A percentile compares a stretch with the other conserved stretches of the same genome.
Evolutionary conservation across 352 stramenopile species (phyloP).

Genomic region (Elongisporangium anandrum): DNA sequence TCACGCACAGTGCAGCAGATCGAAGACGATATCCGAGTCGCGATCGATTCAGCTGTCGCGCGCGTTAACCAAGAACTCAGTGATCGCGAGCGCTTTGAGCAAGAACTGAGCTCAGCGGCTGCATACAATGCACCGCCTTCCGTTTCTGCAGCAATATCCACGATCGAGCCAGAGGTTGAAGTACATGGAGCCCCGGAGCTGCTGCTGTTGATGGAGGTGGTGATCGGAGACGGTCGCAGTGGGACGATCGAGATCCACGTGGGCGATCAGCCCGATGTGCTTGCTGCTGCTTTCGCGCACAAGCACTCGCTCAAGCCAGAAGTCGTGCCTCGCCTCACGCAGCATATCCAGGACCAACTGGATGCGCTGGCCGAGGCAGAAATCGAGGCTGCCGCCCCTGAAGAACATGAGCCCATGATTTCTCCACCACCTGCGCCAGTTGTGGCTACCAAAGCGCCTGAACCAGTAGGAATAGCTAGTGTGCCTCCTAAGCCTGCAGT

Average conservation of each 20-base stretch:
- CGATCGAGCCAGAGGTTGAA: slow-evolving; percentile 4
- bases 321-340: slow-evolving; percentile 41
- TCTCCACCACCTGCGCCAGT: not conserved
- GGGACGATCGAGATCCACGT: slow-evolving; percentile 70
- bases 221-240: slow-evolving; percentile 61
- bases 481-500: no score
- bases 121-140: not conserved
- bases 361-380: slow-evolving; percentile 26
- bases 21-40: slow-evolving; percentile 50
- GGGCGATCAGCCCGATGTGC: slow-evolving; percentile 33
- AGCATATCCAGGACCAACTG: slow-evolving; percentile 60
- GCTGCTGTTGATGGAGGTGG: slow-evolving; percentile 70
- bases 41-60: slow-evolving; percentile 42
- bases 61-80: slow-evolving; percentile 32
- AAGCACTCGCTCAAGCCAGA: slow-evolving; percentile 46
- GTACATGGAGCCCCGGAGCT: slow-evolving; percentile 23
- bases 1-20: slow-evolving; percentile 40
- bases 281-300: slow-evolving; percentile 46
- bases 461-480: not conserved
- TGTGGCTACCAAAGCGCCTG: not conserved
- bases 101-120: slow-evolving; percentile 18
- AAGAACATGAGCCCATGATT: slow-evolving; percentile 5
- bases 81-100: slow-evolving; percentile 36
- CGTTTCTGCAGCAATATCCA: not conserved
- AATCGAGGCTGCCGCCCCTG: slow-evolving; percentile 13